Percentiles rank a stretch among this genome's conserved stretches.
These are phyloP conservation scores for Ceratocystis lukuohia DNA, from an alignment of 2,329 filamentous ascomycete genomes.

Conservation along the genomic window DNA sequence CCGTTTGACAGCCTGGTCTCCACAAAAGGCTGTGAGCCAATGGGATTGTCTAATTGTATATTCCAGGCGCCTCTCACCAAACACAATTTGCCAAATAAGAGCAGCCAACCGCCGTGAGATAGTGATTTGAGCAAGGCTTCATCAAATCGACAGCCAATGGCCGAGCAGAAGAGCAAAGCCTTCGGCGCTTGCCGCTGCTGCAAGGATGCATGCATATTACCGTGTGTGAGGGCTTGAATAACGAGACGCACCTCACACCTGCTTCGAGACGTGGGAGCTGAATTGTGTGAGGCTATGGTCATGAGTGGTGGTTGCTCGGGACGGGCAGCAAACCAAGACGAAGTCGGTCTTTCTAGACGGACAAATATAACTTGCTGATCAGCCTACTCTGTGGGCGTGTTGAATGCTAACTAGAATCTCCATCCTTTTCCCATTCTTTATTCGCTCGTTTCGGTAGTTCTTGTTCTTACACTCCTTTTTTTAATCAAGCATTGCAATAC, in stretches of 20 bases:
- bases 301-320: neutral
- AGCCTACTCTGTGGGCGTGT: neutral
- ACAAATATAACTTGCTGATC: neutral
- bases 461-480: neutral
- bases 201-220: neutral
- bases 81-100: neutral
- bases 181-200: neutral
- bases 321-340: neutral
- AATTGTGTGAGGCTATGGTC: neutral
- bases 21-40: neutral
- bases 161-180: neutral
- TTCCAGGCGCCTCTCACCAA: neutral
- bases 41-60: neutral
- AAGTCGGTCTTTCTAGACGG: neutral
- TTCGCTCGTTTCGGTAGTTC: neutral
- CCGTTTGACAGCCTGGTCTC: neutral
- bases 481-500: neutral
- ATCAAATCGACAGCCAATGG: neutral
- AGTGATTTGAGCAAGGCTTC: neutral
- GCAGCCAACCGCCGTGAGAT: conserved; percentile 2
- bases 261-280: neutral
- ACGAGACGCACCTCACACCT: neutral
- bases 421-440: neutral
- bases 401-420: neutral
- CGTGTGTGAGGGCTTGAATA: neutral